Conservation (phyloP, 495 filamentous ascomycete genomes). For the Staphylotrichum tortipilum region DNA sequence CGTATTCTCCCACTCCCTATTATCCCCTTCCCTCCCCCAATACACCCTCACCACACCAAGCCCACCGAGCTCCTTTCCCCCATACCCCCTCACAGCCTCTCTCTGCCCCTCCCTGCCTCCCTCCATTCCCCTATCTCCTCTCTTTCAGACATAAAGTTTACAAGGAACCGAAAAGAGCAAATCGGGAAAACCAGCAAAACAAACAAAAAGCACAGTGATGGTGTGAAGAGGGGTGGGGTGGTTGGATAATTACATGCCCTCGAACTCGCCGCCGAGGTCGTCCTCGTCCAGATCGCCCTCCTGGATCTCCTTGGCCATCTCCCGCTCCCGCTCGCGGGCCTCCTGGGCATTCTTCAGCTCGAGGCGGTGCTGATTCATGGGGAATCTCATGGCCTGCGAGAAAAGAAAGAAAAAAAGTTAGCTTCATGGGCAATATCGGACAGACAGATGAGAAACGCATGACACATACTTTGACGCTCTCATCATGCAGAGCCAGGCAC, state of each 20-base stretch:
- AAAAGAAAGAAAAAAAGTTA: background rate
- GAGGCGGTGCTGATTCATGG: conserved; percentile 97
- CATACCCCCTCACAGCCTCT: background rate
- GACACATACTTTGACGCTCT: conserved; percentile 81
- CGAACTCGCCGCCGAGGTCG: conserved; percentile 93
- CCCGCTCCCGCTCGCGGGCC: conserved; percentile 87
- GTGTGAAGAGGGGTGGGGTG: too few species aligned
- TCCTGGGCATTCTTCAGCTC: conserved; percentile 97
- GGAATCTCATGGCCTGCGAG: conserved; percentile 87
- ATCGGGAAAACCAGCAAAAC: background rate
- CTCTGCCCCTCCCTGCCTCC: background rate
- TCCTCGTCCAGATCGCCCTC: conserved; percentile 97
- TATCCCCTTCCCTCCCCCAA: too few species aligned
- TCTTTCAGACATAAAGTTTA: conserved; percentile 14
- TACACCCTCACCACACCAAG: too few species aligned
- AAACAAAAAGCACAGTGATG: conserved; percentile 1
- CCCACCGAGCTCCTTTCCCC: too few species aligned
- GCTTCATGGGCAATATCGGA: background rate
- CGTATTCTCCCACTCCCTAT: too few species aligned
- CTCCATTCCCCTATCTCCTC: background rate
- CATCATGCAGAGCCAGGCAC: conserved; percentile 84
- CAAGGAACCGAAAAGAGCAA: conserved; percentile 1
- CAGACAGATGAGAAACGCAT: background rate
- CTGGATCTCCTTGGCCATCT: conserved; percentile 98
- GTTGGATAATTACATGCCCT: conserved; percentile 71